A percentile compares a stretch with the other conserved stretches of the same genome.
Evolutionary conservation across 1,284 basidiomycete species (phyloP).

Genomic region (Microbotryum silenes-acaulis): DNA sequence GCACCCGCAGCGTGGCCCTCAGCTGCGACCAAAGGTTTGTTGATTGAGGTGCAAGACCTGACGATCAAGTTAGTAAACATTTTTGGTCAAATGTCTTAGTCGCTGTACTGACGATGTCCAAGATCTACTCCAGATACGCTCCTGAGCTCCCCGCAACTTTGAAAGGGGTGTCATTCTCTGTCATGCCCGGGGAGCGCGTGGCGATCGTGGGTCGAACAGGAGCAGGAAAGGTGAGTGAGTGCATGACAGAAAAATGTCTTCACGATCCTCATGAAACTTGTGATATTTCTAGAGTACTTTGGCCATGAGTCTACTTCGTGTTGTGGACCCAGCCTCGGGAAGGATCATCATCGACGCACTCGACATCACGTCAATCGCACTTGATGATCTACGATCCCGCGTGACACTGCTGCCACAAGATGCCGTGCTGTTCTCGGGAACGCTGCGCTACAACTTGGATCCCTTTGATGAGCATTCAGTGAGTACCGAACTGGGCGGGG

Average conservation of each 20-base stretch:
- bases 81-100: not conserved
- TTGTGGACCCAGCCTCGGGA: constrained; percentile 74
- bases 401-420: constrained; percentile 43
- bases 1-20: constrained; percentile 47
- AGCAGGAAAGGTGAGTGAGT: constrained; percentile 37
- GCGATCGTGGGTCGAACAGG: constrained; percentile 48
- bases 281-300: constrained; percentile 51
- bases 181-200: constrained; percentile 67
- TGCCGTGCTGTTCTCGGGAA: constrained; percentile 75
- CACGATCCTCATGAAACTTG: constrained; percentile 23
- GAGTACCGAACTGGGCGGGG: not conserved
- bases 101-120: no score
- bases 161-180: constrained; percentile 63
- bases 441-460: constrained; percentile 73
- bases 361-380: constrained; percentile 55
- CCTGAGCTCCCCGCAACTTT: constrained; percentile 76
- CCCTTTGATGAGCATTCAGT: constrained; percentile 65
- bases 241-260: no score
- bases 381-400: constrained; percentile 25
- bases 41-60: constrained; percentile 56
- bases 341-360: constrained; percentile 73
- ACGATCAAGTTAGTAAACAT: constrained; percentile 53
- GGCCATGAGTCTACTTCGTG: constrained; percentile 75
- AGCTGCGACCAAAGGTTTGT: constrained; percentile 57
- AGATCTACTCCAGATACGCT: constrained; percentile 45